Base-by-base conservation (phyloP, 75 land plant genomes). In the Picea sitchensis region DNA sequence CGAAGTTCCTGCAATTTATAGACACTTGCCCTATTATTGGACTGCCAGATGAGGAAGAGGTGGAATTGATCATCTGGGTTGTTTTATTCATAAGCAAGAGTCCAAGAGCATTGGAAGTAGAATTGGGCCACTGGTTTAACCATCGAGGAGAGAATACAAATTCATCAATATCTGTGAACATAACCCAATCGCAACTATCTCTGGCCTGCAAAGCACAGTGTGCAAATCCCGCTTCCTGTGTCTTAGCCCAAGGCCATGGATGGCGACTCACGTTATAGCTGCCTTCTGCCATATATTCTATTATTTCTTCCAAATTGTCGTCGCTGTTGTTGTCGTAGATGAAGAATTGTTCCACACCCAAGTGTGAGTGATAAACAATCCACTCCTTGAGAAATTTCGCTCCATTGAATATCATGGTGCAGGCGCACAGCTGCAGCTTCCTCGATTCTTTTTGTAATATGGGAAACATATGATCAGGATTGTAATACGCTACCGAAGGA, bases 251-350 rank as follows among this genome's bases (percentile, higher is more conserved):
- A 1, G 87, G 89, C 89, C 89, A 87, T 0, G 69, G 21, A 54
- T 71, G 77, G 54, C 73, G 59, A 0, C 65, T 76, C 14, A 80
- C 72, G 31, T 80, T 80, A 73, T 71, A 75, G 5, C 47, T n/a
- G 59, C 14, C 3, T 36, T 36, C n/a, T n/a, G n/a, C n/a, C 31
- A 86, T 32, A 32, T 8, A 34, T 4, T 79, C 75, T 51, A 63
- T 51, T n/a, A 80, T 32, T 56, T 76, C 17, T 14, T 78, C 79
- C 15, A 83, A 14, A 47, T 84, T 26, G 67, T 87, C 89, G 0
- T 84, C 89, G 65, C 87, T 87, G 80, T 81, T 84, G 78, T 87
- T 87, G 65, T 87, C 89, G 59, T 87, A 87, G 30, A 87, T 30
- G 23, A 81, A 73, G 60, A 77, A 87, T 23, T 44, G 57, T 14